These are phyloP conservation scores for Prunus davidiana DNA, from an alignment of 306 rosid species.

Conservation along the genomic window DNA sequence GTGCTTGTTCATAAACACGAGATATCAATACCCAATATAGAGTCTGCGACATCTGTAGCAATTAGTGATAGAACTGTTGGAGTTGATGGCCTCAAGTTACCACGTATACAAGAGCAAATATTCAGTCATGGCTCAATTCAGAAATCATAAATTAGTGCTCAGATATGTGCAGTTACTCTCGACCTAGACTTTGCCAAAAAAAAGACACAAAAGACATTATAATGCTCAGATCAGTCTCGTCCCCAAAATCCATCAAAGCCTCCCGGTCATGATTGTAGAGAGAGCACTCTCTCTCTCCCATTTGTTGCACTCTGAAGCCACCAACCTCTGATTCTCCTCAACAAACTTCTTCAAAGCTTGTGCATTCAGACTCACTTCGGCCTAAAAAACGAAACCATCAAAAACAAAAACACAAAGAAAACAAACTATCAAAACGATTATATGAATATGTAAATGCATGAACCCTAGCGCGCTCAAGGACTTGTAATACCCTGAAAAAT, in stretches of 20 bases:
- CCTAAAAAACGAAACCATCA: slow-evolving; percentile 27
- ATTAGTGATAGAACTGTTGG: slow-evolving; percentile 56
- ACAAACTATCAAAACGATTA: neutral
- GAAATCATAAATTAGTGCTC: slow-evolving; percentile 2
- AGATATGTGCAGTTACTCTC: neutral
- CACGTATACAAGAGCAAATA: slow-evolving; percentile 18
- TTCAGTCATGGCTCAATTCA: slow-evolving; percentile 1
- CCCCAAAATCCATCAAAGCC: slow-evolving; percentile 87
- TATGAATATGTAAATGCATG: too few relatives aligned
- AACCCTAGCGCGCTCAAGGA: too few relatives aligned
- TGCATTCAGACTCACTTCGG: slow-evolving; percentile 69
- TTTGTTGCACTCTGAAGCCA: slow-evolving; percentile 60
- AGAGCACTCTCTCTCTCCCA: slow-evolving; percentile 69
- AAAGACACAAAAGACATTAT: neutral
- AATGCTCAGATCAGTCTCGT: slow-evolving; percentile 77
- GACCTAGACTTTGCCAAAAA: neutral
- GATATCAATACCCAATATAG: too few relatives aligned
- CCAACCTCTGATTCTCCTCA: slow-evolving; percentile 76
- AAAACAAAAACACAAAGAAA: neutral
- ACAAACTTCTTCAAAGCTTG: slow-evolving; percentile 80
- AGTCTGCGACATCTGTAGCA: slow-evolving; percentile 28
- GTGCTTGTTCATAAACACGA: neutral
- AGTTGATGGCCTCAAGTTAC: slow-evolving; percentile 67
- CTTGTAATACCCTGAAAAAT: too few relatives aligned
- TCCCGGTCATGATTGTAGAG: slow-evolving; percentile 78